Evolutionary conservation across 306 rosid genomes (phyloP), one percentile per base, ranked within the genome.

Genomic region (Dryas octopetala): DNA sequence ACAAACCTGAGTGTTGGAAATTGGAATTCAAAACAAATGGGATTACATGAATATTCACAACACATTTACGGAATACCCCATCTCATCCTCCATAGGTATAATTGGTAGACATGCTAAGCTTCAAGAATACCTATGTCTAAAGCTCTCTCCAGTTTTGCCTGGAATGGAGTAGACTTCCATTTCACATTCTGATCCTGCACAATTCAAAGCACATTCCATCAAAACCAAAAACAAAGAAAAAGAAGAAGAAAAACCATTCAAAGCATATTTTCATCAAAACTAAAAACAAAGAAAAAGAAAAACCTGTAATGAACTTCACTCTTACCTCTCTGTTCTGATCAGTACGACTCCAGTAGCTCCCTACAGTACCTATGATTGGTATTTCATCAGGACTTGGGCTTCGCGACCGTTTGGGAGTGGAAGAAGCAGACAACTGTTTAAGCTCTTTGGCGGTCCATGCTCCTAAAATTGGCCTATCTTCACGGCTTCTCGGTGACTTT

Each of bases 281-380:
- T 32, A 32, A 32, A 32, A 32, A 32, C 38, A 32, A 32, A 9
- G 14, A 51, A 5, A 8, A 70, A 50, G 19, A 48, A 40, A 13
- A n/a, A n/a, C 5, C 3, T 0, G 0, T 0, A 32, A 17, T 53
- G 15, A 50, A 17, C 17, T 49, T 17, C 14, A 32, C 38, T 32
- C 38, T 32, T 32, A 32, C 38, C 38, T 83, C 80, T 72, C 46
- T 70, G 79, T 23, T 51, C 83, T 85, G 90, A n/a, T 81, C 83
- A 8, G 88, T 84, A 52, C 79, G 89, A 79, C 66, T 87, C 97
- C 95, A 91, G 71, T 86, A 93, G 81, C 97, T 91, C 68, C 97
- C 94, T 64, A 95, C 93, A 40, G 91, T 85, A 4, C 93, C 98
- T 41, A 89, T 82, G 52, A 87, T 77, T 4, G 88, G 88, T 5